Evolutionary conservation across 202 grass and related monocot species (phyloP), one percentile per base, ranked within the genome.

Genomic region (Eragrostis tef): DNA sequence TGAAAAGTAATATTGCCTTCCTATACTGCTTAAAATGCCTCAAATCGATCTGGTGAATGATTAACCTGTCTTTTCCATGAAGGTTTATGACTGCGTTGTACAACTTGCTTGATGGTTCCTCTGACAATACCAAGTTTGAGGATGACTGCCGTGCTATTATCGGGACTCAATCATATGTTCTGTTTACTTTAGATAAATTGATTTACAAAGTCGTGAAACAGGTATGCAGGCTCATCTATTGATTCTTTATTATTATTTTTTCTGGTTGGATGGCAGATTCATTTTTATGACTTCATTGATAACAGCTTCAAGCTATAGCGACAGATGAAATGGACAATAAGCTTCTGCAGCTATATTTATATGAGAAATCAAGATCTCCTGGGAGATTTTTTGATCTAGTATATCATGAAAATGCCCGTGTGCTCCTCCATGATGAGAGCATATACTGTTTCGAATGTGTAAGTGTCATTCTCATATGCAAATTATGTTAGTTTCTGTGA

Each of bases 161-260:
- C 59, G 92, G 92, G 20, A 95, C 87, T 77, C 90, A 99, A 48
- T 95, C 96, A 45, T 99, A 99, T 88, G 90, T 95, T 69, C 87
- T 99, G 24, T 99, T 95, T 58, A 99, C 96, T 54, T 88, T 99
- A 66, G 96, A 99, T 83, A 95, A 99, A 78, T 73, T 99, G 87
- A 99, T 99, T 83, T 99, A 91, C 79, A 99, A 99, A 93, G 81
- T 95, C 51, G 88, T 89, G 77, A 99, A 99, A 64, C 96, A 99
- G 90, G 96, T 93, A 87, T 64, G 45, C 39, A 54, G 36, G 22
- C 24, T 66, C 47, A 9, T 68, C 44, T 43, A 9, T 56, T 34
- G 6, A 50, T 61, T 9, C 64, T 36, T 13, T 76, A 25, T 64
- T 64, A 25, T 71, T 20, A n/a, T n/a, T 42, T 70, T 24, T 19